phyloP scores from a whole-genome alignment of 306 rosid species.

The Rubus idaeus region DNA sequence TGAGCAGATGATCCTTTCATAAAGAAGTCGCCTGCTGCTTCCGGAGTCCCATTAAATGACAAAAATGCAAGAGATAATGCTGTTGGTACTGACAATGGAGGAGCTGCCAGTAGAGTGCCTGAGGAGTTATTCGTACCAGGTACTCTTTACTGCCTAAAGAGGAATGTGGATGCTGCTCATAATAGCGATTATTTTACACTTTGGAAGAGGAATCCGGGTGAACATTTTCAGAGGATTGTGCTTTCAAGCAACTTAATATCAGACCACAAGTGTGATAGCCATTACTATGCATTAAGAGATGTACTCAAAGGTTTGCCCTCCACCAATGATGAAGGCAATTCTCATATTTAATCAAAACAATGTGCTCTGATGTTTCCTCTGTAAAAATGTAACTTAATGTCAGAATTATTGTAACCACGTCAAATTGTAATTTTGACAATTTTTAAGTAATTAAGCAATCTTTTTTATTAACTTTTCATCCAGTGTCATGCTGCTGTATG shows the following conservation, averaged over 20 bases:
- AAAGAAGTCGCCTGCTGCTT: constrained; percentile 41
- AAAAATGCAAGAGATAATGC: constrained; percentile 34
- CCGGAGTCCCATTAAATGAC: constrained; percentile 22
- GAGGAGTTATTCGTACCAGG: constrained; percentile 90
- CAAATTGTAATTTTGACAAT: neutral
- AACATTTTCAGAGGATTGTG: constrained; percentile 77
- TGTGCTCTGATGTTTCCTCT: neutral
- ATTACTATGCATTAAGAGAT: constrained; percentile 83
- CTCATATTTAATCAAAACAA: constrained; percentile 28
- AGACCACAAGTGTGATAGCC: constrained; percentile 85
- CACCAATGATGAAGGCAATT: constrained; percentile 49
- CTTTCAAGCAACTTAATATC: constrained; percentile 76
- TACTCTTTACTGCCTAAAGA: constrained; percentile 69
- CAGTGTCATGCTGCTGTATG: neutral
- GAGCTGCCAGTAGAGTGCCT: constrained; percentile 31
- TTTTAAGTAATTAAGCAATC: neutral
- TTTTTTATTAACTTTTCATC: neutral
- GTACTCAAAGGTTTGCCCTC: constrained; percentile 79
- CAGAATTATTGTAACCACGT: neutral
- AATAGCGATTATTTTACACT: constrained; percentile 55
- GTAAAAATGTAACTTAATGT: constrained; percentile 6
- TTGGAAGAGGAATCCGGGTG: constrained; percentile 71
- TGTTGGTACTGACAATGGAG: constrained; percentile 36
- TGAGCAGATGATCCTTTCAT: constrained; percentile 47
- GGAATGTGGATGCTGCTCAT: constrained; percentile 47